Evolutionary conservation across 2,329 filamentous ascomycete species (phyloP).

Genomic region (Ambrosiella cleistominuta): DNA sequence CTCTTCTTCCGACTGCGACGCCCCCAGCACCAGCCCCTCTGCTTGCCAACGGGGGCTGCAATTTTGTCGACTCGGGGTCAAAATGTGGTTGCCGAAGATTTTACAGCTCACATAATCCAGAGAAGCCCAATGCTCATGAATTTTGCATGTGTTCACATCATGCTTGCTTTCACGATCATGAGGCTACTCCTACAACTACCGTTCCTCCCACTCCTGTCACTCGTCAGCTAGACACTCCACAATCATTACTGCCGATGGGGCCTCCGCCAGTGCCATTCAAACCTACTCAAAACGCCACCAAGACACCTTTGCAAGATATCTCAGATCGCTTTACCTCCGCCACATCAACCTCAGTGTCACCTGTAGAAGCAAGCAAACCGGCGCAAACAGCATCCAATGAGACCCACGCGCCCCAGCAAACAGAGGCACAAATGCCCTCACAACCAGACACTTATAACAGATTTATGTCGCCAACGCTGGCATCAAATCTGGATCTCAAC

Average conservation of each 20-base stretch:
- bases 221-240: conserved; percentile 14
- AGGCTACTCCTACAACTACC: conserved; percentile 7
- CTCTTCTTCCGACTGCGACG: background rate
- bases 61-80: conserved; percentile 33
- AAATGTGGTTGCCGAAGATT: conserved; percentile 42
- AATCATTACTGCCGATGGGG: conserved; percentile 15
- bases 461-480: background rate
- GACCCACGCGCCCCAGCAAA: background rate
- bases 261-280: conserved; percentile 29
- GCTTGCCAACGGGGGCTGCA: conserved; percentile 37
- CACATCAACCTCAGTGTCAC: background rate
- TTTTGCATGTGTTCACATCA: conserved; percentile 48
- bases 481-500: background rate
- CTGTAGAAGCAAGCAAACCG: background rate
- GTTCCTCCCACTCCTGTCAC: background rate
- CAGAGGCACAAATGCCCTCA: background rate
- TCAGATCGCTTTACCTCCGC: conserved; percentile 23
- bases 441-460: background rate
- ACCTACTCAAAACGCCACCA: background rate
- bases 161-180: conserved; percentile 42
- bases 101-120: conserved; percentile 23
- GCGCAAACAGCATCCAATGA: background rate
- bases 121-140: conserved; percentile 28
- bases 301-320: conserved; percentile 25
- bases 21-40: background rate